These are phyloP conservation scores for Polytrichum formosum DNA, from an alignment of 225 moss, liverwort and hornwort genomes.

Conservation along the genomic window DNA sequence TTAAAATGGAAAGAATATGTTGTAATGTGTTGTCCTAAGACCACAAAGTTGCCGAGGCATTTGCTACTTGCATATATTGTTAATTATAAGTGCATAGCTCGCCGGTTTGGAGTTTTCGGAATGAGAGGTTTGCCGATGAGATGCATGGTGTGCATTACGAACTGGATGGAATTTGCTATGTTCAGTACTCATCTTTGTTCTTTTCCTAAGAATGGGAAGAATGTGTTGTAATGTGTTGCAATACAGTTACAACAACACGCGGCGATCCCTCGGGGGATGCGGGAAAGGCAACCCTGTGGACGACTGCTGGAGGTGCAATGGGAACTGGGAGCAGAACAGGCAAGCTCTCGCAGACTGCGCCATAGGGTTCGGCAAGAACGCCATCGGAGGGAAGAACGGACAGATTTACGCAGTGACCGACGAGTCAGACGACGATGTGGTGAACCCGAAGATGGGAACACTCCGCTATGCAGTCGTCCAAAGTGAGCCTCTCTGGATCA, in stretches of 20 bases:
- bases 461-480: conserved; percentile 29
- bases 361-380: conserved; percentile 34
- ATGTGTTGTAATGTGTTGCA: no score
- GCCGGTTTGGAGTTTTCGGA: no score
- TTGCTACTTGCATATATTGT: no score
- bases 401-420: conserved; percentile 34
- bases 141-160: no score
- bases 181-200: background rate
- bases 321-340: conserved; percentile 28
- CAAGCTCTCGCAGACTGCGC: conserved; percentile 33
- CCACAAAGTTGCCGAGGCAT: no score
- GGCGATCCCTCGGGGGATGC: conserved; percentile 38
- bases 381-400: conserved; percentile 33
- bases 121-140: no score
- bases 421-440: conserved; percentile 22
- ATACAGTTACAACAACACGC: conserved; percentile 14
- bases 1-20: no score
- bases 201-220: background rate
- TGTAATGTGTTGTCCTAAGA: no score
- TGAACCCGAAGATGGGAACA: conserved; percentile 34
- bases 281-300: conserved; percentile 36
- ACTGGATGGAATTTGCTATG: no score
- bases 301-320: conserved; percentile 36
- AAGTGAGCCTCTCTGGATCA: conserved; percentile 41
- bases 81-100: no score